Conservation (phyloP, 176 grass and related monocot species). For the Melocanna baccifera region DNA sequence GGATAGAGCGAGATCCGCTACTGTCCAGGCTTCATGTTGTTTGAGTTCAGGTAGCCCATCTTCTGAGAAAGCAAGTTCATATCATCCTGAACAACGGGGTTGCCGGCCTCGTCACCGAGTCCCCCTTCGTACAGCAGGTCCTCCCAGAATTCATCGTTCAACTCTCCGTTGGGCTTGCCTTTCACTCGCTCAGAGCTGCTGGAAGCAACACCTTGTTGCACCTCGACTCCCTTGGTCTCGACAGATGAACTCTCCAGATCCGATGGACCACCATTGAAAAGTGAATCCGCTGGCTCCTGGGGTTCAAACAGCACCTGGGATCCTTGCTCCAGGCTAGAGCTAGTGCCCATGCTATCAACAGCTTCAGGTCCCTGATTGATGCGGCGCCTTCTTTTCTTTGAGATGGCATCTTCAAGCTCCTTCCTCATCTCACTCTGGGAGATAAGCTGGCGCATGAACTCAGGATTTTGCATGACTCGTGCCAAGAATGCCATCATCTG, state of each 20-base stretch:
- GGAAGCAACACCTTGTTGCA: slow-evolving; percentile 4
- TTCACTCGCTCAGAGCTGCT: slow-evolving; percentile 15
- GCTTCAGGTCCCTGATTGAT: slow-evolving; percentile 51
- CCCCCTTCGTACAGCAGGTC: slow-evolving; percentile 70
- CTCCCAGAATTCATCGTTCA: slow-evolving; percentile 97
- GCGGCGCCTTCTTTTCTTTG: slow-evolving; percentile 72
- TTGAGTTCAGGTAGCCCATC: slow-evolving; percentile 38
- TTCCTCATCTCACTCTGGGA: slow-evolving; percentile 65
- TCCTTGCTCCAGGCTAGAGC: slow-evolving; percentile 45
- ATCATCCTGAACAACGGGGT: slow-evolving; percentile 31
- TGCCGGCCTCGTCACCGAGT: slow-evolving; percentile 20
- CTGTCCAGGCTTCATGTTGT: not conserved
- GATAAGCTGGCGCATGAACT: slow-evolving; percentile 61
- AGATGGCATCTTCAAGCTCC: slow-evolving; percentile 64
- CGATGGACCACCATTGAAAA: slow-evolving; percentile 16
- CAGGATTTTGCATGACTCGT: slow-evolving; percentile 70
- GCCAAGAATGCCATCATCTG: slow-evolving; percentile 94
- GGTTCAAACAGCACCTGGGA: slow-evolving; percentile 32
- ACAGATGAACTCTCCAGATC: slow-evolving; percentile 44
- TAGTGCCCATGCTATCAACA: slow-evolving; percentile 38
- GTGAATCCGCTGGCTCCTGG: slow-evolving; percentile 4
- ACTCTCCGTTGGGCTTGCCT: slow-evolving; percentile 46
- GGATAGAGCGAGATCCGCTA: not conserved
- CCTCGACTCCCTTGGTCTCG: slow-evolving; percentile 20
- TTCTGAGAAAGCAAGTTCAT: slow-evolving; percentile 50